phyloP scores from a whole-genome alignment of 1,284 basidiomycete genomes.

The Trichosporon ovoides region DNA sequence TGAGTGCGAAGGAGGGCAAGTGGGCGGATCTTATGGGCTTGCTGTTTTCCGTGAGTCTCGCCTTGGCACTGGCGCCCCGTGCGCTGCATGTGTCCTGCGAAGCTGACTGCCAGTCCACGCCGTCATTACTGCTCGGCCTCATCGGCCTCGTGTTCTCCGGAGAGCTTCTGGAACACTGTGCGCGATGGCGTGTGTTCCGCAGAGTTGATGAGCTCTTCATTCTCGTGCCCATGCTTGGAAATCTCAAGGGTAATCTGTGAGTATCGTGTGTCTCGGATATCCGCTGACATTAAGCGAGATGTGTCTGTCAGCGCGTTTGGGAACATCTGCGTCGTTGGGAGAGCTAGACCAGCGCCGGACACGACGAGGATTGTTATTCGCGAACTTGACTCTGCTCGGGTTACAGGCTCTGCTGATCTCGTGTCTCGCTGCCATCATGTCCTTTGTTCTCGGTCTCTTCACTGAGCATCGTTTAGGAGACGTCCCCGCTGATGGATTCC shows the following conservation, averaged over 20 bases:
- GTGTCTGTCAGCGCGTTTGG: conserved; percentile 44
- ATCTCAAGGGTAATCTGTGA: conserved; percentile 93
- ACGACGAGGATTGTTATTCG: conserved; percentile 65
- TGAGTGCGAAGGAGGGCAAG: conserved; percentile 17
- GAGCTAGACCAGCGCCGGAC: conserved; percentile 70
- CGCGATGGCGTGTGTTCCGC: conserved; percentile 83
- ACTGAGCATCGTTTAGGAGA: conserved; percentile 53
- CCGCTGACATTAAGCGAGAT: conserved; percentile 45
- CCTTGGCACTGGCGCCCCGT: not conserved
- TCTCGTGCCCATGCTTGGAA: conserved; percentile 88
- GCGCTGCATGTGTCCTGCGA: not conserved
- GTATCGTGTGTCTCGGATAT: conserved; percentile 50
- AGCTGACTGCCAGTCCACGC: conserved; percentile 43
- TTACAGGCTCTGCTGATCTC: conserved; percentile 90
- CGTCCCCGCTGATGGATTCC: conserved; percentile 18
- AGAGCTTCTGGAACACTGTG: conserved; percentile 76
- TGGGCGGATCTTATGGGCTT: conserved; percentile 32
- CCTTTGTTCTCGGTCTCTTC: conserved; percentile 66
- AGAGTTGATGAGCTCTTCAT: conserved; percentile 93
- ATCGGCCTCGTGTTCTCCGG: conserved; percentile 72
- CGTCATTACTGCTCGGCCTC: conserved; percentile 49
- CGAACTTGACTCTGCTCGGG: conserved; percentile 82
- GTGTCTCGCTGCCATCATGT: conserved; percentile 73
- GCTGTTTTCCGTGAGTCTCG: conserved; percentile 33
- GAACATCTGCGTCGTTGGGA: conserved; percentile 62